Evolutionary conservation across 805 yeast species (phyloP), one percentile per base, ranked within the genome.

Genomic region (Starmera pachycereana): DNA sequence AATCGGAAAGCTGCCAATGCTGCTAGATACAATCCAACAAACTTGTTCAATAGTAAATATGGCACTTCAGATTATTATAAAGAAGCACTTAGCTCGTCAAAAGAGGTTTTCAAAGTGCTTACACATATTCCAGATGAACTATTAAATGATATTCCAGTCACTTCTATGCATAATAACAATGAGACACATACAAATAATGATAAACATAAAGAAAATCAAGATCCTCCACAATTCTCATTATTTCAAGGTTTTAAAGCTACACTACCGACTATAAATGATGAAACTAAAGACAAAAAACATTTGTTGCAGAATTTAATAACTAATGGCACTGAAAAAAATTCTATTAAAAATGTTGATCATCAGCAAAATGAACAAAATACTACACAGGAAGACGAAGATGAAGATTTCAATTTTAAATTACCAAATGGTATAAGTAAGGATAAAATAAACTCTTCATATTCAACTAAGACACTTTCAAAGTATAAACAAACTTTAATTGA

Each of bases 161-260:
- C 47, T 44, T 22, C 14, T 11, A n/a, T 10, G 34, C 36, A 8
- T 37, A 34, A 22, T 32, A 39, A 40, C 29, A 52, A 45, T 9
- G 47, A 42, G 6, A 35, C 38, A 30, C 31, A 16, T 16, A 16
- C 29, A 19, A 13, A 34, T 19, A 18, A 9, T 18, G 37, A 35
- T 19, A 18, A 38, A 28, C 33, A 36, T 12, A 38, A 43, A 25
- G 39, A 42, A 8, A 43, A 42, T 6, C 54, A 44, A 35, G 33
- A 38, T 27, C 43, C 36, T 8, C 53, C 52, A 13, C 50, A 54
- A 9, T 74, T 73, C 46, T 74, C 87, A 3, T 58, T 82, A 18
- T 79, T 72, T 50, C 89, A 81, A 56, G 88, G 89, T 2, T 79
- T 82, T 52, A 67, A 68, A 49, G 84, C 86, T 4, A 63, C 74